Conservation (phyloP, 2,329 filamentous ascomycete genomes). For the Scorias spongiosa region DNA sequence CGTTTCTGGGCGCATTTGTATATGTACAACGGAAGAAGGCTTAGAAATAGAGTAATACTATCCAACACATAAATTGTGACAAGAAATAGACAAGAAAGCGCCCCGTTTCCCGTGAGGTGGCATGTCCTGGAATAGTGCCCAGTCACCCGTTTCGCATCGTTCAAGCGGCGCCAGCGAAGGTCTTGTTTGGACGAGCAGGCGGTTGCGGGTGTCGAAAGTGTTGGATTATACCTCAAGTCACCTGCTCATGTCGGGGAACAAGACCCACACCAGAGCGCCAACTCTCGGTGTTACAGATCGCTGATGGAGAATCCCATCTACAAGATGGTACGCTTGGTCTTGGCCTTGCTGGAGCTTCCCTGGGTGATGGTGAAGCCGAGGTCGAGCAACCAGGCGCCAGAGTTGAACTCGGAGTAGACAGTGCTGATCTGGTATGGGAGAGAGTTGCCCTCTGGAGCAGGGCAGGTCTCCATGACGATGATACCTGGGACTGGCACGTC, state of each 20-base stretch:
- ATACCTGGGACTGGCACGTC: slow-evolving; percentile 13
- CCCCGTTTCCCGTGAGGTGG: neutral
- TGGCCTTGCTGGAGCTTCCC: neutral
- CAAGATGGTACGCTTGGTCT: neutral
- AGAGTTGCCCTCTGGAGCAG: slow-evolving; percentile 6
- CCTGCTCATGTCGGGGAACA: neutral
- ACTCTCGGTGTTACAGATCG: too few species aligned
- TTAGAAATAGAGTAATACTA: too few species aligned
- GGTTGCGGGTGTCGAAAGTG: neutral
- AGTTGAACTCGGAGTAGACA: slow-evolving; percentile 19
- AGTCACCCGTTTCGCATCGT: neutral
- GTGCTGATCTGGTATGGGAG: slow-evolving; percentile 14
- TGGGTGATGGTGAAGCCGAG: slow-evolving; percentile 2
- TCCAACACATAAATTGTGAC: neutral
- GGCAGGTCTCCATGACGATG: slow-evolving; percentile 15
- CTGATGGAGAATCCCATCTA: too few species aligned
- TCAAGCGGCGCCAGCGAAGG: neutral
- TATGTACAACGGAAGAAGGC: too few species aligned
- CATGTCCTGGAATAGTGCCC: neutral
- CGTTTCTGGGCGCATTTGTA: too few species aligned
- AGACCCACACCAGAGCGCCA: too few species aligned
- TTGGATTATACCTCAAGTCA: neutral
- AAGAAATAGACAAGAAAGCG: neutral
- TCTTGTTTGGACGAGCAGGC: neutral
- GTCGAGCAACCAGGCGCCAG: slow-evolving; percentile 18